phyloP scores from a whole-genome alignment of 306 rosid species.

The Cicer arietinum region DNA sequence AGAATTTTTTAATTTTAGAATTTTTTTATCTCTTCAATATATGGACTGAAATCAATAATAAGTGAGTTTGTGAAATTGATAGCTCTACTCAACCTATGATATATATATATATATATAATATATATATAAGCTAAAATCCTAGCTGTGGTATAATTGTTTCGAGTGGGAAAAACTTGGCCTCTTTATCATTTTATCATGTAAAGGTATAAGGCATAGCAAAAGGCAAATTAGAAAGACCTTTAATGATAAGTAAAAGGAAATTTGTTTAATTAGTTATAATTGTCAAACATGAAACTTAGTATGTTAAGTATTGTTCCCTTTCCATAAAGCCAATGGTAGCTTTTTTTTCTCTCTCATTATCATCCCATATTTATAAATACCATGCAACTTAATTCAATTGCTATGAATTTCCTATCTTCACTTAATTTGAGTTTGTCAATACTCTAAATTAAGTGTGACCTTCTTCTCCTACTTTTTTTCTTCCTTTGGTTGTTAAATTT shows the following conservation, averaged over 20 bases:
- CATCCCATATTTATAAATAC: constrained; percentile 39
- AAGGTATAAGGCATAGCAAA: constrained; percentile 37
- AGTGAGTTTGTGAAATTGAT: too few relatives aligned
- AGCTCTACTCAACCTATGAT: too few relatives aligned
- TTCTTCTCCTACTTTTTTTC: neutral
- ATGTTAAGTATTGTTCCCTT: constrained; percentile 45
- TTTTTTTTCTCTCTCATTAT: constrained; percentile 33
- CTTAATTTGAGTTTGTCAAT: constrained; percentile 1
- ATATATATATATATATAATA: too few relatives aligned
- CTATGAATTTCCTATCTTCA: constrained; percentile 1
- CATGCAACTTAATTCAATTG: neutral
- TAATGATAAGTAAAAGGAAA: constrained; percentile 31
- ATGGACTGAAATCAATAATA: too few relatives aligned
- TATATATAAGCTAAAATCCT: too few relatives aligned
- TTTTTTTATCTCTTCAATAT: too few relatives aligned
- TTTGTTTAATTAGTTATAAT: constrained; percentile 20
- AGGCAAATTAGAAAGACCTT: constrained; percentile 37
- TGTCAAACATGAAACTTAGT: constrained; percentile 50
- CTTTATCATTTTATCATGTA: constrained; percentile 25
- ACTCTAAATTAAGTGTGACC: neutral
- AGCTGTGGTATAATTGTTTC: neutral
- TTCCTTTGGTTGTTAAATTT: constrained; percentile 3
- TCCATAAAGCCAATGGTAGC: constrained; percentile 36
- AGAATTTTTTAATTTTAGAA: too few relatives aligned
- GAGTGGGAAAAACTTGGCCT: neutral